Percentiles rank a stretch among this genome's conserved stretches.
Conservation (phyloP, 2,329 filamentous ascomycete genomes). For the Fusarium lyarnte region DNA sequence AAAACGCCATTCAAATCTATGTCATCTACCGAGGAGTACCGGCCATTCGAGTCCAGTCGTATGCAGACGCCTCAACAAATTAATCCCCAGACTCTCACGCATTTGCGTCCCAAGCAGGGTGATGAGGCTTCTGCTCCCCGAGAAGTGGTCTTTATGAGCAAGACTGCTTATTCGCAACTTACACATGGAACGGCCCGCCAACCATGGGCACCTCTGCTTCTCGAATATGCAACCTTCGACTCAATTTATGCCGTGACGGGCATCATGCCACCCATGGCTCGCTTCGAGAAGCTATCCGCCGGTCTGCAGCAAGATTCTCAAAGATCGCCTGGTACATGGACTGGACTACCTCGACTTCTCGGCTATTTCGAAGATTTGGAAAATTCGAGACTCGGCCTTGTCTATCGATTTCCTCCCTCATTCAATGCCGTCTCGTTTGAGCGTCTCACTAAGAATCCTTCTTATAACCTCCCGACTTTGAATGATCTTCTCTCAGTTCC, state of each 20-base stretch:
- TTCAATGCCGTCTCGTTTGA: conserved; percentile 69
- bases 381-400: conserved; percentile 74
- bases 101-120: conserved; percentile 55
- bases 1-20: conserved; percentile 50
- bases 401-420: conserved; percentile 76
- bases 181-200: conserved; percentile 54
- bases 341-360: conserved; percentile 68
- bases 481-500: conserved; percentile 62
- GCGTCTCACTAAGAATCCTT: conserved; percentile 58
- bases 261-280: conserved; percentile 71
- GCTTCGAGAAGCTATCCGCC: conserved; percentile 70
- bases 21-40: conserved; percentile 55
- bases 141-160: conserved; percentile 61
- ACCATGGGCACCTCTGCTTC: conserved; percentile 66
- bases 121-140: conserved; percentile 49
- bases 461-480: conserved; percentile 64
- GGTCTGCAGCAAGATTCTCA: conserved; percentile 65
- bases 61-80: conserved; percentile 71
- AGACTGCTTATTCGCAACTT: conserved; percentile 61
- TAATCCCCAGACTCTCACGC: conserved; percentile 63
- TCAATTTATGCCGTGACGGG: conserved; percentile 70
- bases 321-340: conserved; percentile 65
- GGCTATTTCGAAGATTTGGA: conserved; percentile 81
- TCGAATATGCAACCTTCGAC: conserved; percentile 76
- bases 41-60: conserved; percentile 66